A percentile compares a stretch with the other conserved stretches of the same genome.
These are phyloP conservation scores for Tagetes erecta DNA, from an alignment of 129 eudicot species.

Conservation along the genomic window DNA sequence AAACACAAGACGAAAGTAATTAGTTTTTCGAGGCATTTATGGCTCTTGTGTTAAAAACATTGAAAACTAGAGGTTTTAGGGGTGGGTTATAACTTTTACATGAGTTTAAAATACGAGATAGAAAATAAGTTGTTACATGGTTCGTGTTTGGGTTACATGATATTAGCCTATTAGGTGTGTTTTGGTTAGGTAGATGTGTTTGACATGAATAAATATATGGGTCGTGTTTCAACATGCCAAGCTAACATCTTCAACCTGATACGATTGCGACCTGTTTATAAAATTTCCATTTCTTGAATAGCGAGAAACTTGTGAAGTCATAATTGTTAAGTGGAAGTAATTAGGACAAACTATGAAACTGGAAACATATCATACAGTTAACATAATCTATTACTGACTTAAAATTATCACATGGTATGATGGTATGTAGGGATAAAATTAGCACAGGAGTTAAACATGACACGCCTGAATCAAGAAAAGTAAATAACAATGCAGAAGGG, in stretches of 20 bases:
- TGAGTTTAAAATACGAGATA: not conserved
- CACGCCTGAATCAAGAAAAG: slow-evolving; percentile 21
- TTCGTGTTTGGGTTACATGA: too few species aligned
- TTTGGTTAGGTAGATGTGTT: too few species aligned
- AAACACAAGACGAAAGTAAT: too few species aligned
- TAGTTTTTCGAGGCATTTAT: too few species aligned
- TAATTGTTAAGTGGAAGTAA: not conserved
- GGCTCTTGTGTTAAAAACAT: too few species aligned
- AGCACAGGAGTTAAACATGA: slow-evolving; percentile 34
- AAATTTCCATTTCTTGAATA: not conserved
- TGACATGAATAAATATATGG: too few species aligned
- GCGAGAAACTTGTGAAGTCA: not conserved
- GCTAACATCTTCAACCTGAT: too few species aligned
- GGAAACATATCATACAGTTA: not conserved
- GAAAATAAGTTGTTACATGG: not conserved
- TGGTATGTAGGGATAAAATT: slow-evolving; percentile 50
- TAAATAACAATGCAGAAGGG: not conserved
- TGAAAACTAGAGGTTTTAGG: too few species aligned
- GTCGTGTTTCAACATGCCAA: too few species aligned
- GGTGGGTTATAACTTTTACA: too few species aligned
- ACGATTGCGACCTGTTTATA: too few species aligned
- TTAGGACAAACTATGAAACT: not conserved
- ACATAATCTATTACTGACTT: not conserved
- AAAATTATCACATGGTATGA: not conserved
- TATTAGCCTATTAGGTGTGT: too few species aligned